Percentiles rank a stretch among this genome's conserved stretches.
Conservation (phyloP, 1,284 basidiomycete species). For the Volvariella volvacea region DNA sequence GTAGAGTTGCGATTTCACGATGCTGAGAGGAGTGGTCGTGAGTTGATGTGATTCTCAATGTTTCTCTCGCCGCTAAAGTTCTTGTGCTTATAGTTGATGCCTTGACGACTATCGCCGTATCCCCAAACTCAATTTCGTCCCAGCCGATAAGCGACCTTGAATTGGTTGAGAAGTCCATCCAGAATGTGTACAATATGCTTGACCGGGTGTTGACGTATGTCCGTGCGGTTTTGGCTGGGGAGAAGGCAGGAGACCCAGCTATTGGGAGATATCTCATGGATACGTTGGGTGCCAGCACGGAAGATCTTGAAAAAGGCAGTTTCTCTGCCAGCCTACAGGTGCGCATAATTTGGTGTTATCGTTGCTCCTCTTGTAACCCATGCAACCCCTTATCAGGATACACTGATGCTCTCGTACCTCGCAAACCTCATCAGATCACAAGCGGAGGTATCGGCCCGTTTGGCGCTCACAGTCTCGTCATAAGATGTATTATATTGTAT, state of each 20-base stretch:
- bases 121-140: slow-evolving; percentile 41
- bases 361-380: slow-evolving; percentile 1
- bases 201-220: slow-evolving; percentile 87
- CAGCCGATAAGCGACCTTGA: slow-evolving; percentile 58
- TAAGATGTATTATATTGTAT: neutral
- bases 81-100: slow-evolving; percentile 59
- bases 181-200: slow-evolving; percentile 72
- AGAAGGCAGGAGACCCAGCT: slow-evolving; percentile 77
- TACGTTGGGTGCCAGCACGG: slow-evolving; percentile 67
- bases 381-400: slow-evolving; percentile 52
- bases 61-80: slow-evolving; percentile 2
- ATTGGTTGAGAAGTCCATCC: slow-evolving; percentile 66
- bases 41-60: slow-evolving; percentile 26
- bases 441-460: slow-evolving; percentile 86
- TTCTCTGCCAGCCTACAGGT: slow-evolving; percentile 77
- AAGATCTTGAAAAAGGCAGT: slow-evolving; percentile 64
- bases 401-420: slow-evolving; percentile 92
- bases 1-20: slow-evolving; percentile 78
- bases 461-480: slow-evolving; percentile 61
- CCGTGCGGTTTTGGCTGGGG: slow-evolving; percentile 72
- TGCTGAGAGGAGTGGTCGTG: slow-evolving; percentile 79
- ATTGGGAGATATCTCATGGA: slow-evolving; percentile 93
- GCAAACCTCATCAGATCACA: slow-evolving; percentile 93
- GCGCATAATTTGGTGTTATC: slow-evolving; percentile 12
- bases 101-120: slow-evolving; percentile 48